These are phyloP conservation scores for Fusarium stilboides DNA, from an alignment of 2,329 filamentous ascomycete species.

Conservation along the genomic window DNA sequence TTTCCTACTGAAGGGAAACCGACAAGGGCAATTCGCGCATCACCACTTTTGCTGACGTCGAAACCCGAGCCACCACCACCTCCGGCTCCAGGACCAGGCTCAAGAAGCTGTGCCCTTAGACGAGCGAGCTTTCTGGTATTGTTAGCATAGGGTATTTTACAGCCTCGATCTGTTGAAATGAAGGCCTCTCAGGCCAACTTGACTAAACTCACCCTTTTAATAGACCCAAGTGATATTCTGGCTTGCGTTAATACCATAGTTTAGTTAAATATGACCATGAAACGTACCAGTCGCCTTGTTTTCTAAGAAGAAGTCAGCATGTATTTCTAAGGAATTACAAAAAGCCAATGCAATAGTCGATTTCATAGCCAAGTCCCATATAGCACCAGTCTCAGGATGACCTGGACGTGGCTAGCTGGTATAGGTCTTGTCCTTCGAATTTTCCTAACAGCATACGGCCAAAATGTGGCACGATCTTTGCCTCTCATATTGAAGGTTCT, in stretches of 20 bases:
- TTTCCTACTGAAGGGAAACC: constrained; percentile 99
- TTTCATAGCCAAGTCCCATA: background rate
- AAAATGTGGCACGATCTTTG: background rate
- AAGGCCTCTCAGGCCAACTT: background rate
- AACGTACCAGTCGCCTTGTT: constrained; percentile 97
- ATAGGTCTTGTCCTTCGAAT: background rate
- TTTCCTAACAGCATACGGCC: background rate
- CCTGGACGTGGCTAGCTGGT: background rate
- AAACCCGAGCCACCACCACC: constrained; percentile 87
- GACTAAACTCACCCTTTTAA: constrained; percentile 83
- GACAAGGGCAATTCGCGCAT: constrained; percentile 95
- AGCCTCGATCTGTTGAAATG: background rate
- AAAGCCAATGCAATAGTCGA: background rate
- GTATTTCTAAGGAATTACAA: background rate
- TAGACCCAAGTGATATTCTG: constrained; percentile 98
- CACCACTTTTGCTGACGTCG: constrained; percentile 95
- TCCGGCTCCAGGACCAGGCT: constrained; percentile 86
- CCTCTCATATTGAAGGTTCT: background rate
- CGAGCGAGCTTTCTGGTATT: constrained; percentile 88
- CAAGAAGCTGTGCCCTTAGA: constrained; percentile 92
- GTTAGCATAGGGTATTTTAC: constrained; percentile 10
- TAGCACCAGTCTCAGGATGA: background rate
- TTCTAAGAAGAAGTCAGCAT: constrained; percentile 69
- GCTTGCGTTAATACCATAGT: constrained; percentile 36
- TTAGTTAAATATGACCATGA: background rate